Conservation (phyloP, 2,329 filamentous ascomycete genomes). For the Penicillium sp. region DNA sequence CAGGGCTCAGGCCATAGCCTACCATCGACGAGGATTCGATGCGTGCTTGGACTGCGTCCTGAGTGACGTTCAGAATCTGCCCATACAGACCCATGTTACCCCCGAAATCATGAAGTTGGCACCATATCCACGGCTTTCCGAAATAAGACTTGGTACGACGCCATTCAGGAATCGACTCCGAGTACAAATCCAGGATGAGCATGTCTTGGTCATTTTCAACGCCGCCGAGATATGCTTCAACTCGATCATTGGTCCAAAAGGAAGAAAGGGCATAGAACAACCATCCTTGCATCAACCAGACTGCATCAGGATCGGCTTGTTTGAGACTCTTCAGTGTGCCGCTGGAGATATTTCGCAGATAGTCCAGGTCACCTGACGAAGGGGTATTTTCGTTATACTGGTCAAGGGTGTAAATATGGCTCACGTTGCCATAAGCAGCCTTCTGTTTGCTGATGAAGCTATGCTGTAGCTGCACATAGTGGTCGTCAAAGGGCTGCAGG, state of each 20-base stretch:
- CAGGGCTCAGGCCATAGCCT: slow-evolving; percentile 55
- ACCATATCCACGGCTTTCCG: slow-evolving; percentile 61
- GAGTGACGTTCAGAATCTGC: slow-evolving; percentile 55
- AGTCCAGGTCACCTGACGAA: slow-evolving; percentile 49
- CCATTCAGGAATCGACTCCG: slow-evolving; percentile 57
- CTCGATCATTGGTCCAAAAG: slow-evolving; percentile 56
- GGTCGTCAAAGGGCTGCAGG: slow-evolving; percentile 51
- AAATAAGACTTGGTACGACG: slow-evolving; percentile 55
- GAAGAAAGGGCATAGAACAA: slow-evolving; percentile 51
- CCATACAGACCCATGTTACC: slow-evolving; percentile 57
- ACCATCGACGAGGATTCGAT: slow-evolving; percentile 48
- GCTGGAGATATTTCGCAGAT: slow-evolving; percentile 48
- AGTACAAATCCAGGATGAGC: slow-evolving; percentile 57
- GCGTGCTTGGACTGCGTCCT: slow-evolving; percentile 52
- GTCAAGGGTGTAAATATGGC: slow-evolving; percentile 55
- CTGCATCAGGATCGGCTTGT: slow-evolving; percentile 51
- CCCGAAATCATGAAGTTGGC: slow-evolving; percentile 57
- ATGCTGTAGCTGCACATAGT: slow-evolving; percentile 50
- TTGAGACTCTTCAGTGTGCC: slow-evolving; percentile 55
- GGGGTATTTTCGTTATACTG: slow-evolving; percentile 60
- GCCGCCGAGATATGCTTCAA: slow-evolving; percentile 56
- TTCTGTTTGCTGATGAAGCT: slow-evolving; percentile 54
- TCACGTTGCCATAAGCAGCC: slow-evolving; percentile 54
- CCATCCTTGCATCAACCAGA: slow-evolving; percentile 62
- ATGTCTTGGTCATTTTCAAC: slow-evolving; percentile 51